Percentiles rank a stretch among this genome's conserved stretches.
phyloP scores from a whole-genome alignment of 768 basidiomycete genomes.

The Hypholoma fasciculare region DNA sequence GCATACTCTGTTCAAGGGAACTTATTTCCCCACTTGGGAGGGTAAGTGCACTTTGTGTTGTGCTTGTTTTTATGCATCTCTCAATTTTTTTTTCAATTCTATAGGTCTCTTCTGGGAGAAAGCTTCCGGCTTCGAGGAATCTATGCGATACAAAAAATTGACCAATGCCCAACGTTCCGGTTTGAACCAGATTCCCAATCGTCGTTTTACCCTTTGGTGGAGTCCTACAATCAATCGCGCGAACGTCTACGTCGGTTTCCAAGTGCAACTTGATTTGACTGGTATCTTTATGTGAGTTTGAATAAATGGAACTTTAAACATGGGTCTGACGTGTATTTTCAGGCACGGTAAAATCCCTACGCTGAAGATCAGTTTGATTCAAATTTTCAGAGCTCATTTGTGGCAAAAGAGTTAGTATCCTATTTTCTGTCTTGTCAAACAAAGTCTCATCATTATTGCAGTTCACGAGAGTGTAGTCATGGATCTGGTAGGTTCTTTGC shows the following conservation, averaged over 20 bases:
- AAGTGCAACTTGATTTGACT: conserved; percentile 97
- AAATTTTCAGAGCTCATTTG: conserved; percentile 99
- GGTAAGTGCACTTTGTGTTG: conserved; percentile 36
- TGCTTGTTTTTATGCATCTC: not conserved
- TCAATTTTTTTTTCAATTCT: conserved; percentile 1
- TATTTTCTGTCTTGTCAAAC: conserved; percentile 19
- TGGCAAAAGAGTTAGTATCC: conserved; percentile 94
- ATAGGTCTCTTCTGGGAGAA: conserved; percentile 96
- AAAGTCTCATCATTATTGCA: conserved; percentile 23
- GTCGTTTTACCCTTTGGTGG: conserved; percentile 99
- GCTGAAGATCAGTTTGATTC: conserved; percentile 97
- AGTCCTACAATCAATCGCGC: conserved; percentile 99
- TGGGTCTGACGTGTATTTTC: conserved; percentile 1
- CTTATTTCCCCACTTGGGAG: conserved; percentile 98
- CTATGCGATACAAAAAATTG: conserved; percentile 94
- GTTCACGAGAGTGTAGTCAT: conserved; percentile 92
- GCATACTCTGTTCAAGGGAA: conserved; percentile 96
- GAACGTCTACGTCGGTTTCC: conserved; percentile 99
- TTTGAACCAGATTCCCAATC: conserved; percentile 97
- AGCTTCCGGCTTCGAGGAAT: conserved; percentile 95
- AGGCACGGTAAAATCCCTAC: conserved; percentile 99
- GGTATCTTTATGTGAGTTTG: conserved; percentile 83
- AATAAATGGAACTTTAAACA: not conserved
- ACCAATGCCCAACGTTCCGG: conserved; percentile 99
- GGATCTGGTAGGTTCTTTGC: conserved; percentile 61